Evolutionary conservation across 805 yeast species (phyloP).

Genomic region (Lipomyces yamanashiensis): DNA sequence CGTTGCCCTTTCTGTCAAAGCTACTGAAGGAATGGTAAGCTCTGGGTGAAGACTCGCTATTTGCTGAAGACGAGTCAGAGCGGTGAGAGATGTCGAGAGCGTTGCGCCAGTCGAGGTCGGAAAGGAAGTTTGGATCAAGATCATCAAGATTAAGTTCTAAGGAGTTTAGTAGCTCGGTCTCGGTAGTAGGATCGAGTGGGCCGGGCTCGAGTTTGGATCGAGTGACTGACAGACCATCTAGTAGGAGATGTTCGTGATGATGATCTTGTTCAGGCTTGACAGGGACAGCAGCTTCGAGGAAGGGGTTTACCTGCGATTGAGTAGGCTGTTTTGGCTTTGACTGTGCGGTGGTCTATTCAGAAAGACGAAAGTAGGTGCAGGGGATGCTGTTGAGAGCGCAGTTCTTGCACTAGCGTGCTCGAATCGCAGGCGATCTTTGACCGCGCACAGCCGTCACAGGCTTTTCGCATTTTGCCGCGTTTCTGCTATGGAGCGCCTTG

Average conservation of each 20-base stretch:
- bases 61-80: neutral
- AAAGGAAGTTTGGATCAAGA: neutral
- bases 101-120: neutral
- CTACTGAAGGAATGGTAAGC: neutral
- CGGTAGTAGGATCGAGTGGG: neutral
- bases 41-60: neutral
- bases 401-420: conserved; percentile 4
- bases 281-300: neutral
- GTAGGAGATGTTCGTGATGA: too few relatives aligned
- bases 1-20: too few relatives aligned
- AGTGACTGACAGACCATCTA: too few relatives aligned
- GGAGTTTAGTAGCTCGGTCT: neutral
- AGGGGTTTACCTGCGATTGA: too few relatives aligned
- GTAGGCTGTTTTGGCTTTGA: neutral
- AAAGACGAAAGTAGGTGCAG: conserved; percentile 11
- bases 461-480: conserved; percentile 22
- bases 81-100: neutral
- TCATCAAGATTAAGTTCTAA: neutral
- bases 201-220: neutral
- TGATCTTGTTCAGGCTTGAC: neutral
- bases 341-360: neutral
- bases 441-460: conserved; percentile 25
- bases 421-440: conserved; percentile 22
- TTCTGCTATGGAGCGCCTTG: conserved; percentile 6
- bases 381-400: neutral